A percentile compares a stretch with the other conserved stretches of the same genome.
These are phyloP conservation scores for Penicillium sp. DNA, from an alignment of 2,329 filamentous ascomycete genomes.

Conservation along the genomic window DNA sequence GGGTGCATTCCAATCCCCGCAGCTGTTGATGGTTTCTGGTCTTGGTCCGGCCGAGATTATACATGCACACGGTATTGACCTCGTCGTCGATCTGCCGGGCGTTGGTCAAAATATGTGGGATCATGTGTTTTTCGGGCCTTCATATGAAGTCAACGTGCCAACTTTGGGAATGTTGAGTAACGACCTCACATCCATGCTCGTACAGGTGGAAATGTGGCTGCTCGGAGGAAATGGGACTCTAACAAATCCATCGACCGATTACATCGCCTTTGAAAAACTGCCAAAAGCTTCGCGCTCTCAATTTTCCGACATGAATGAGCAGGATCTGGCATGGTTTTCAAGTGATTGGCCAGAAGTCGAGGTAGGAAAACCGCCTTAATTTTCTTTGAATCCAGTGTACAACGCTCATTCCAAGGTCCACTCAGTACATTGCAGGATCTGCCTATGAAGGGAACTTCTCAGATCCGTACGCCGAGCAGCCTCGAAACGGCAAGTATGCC, in stretches of 20 bases:
- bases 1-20: conserved; percentile 57
- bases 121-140: conserved; percentile 33
- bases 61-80: conserved; percentile 25
- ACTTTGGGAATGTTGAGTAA: conserved; percentile 23
- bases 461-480: conserved; percentile 24
- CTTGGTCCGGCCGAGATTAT: conserved; percentile 42
- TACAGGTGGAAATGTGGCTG: conserved; percentile 17
- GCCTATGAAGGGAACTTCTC: conserved; percentile 32
- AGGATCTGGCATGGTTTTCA: conserved; percentile 31
- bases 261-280: conserved; percentile 37
- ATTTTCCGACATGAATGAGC: conserved; percentile 19
- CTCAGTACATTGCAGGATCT: conserved; percentile 30
- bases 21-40: conserved; percentile 56
- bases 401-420: not conserved
- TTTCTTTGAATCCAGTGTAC: not conserved
- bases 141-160: conserved; percentile 29
- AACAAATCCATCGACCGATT: conserved; percentile 31
- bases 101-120: conserved; percentile 43
- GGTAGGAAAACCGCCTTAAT: conserved; percentile 12
- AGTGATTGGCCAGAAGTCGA: conserved; percentile 43
- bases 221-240: conserved; percentile 25
- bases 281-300: conserved; percentile 20
- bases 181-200: conserved; percentile 15
- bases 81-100: conserved; percentile 31
- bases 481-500: conserved; percentile 29